These are phyloP conservation scores for Tetraselmis striata DNA, from an alignment of 139 green algal species.

Conservation along the genomic window DNA sequence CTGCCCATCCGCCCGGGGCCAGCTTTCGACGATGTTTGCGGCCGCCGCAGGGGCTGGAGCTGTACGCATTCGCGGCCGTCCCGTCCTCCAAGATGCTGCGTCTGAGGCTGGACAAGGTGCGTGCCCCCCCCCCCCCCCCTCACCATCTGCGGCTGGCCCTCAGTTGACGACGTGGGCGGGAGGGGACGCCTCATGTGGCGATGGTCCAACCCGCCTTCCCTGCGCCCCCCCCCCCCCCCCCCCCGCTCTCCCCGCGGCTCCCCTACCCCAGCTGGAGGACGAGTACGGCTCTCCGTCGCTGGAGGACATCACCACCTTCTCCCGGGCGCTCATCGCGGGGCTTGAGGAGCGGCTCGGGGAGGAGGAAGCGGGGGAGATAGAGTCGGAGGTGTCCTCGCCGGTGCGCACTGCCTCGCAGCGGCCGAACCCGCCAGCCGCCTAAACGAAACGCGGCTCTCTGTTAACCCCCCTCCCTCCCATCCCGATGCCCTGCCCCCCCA, in stretches of 20 bases:
- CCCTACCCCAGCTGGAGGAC: constrained; percentile 18
- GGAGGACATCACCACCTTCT: constrained; percentile 55
- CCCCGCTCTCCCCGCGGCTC: background rate
- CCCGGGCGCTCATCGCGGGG: constrained; percentile 16
- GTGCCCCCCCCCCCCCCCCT: too few species aligned
- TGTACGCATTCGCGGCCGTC: constrained; percentile 29
- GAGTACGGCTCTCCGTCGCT: constrained; percentile 55
- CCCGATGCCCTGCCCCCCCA: too few species aligned
- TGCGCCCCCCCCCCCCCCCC: background rate
- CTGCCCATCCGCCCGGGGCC: too few species aligned
- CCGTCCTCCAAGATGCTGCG: constrained; percentile 26
- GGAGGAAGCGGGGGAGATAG: constrained; percentile 44
- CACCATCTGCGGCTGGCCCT: too few species aligned
- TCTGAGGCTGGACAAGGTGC: constrained; percentile 57
- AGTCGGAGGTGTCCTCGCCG: constrained; percentile 61
- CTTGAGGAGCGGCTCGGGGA: constrained; percentile 39
- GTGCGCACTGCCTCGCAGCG: constrained; percentile 3
- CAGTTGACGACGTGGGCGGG: too few species aligned
- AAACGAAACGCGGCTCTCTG: too few species aligned
- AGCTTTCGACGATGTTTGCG: too few species aligned
- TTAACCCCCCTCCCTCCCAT: too few species aligned
- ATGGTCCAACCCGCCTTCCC: background rate
- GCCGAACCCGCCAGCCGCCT: background rate
- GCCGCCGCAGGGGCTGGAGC: constrained; percentile 7
- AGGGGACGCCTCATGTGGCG: background rate